Evolutionary conservation across 139 green algal species (phyloP).

Genomic region (Raphidocelis subcapitata): DNA sequence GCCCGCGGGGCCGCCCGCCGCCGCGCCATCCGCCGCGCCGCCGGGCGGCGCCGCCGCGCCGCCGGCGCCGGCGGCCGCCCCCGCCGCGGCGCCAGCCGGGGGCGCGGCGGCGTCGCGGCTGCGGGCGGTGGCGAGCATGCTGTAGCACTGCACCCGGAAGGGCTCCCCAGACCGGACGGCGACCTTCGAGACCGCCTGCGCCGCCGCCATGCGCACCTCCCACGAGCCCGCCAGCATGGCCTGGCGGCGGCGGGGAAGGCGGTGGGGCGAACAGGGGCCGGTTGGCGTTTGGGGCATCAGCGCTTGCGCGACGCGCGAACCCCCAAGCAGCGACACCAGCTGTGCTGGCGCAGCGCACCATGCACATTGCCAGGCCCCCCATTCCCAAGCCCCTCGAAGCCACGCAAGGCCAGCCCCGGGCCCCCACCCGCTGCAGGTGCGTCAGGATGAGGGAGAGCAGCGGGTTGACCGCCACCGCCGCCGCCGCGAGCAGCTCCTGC

Average conservation of each 20-base stretch:
- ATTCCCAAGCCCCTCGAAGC: too few species aligned
- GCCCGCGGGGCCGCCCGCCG: not conserved
- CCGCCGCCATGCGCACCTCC: conserved; percentile 38
- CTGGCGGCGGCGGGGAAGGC: too few species aligned
- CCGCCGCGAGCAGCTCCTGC: conserved; percentile 35
- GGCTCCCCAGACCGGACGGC: conserved; percentile 79
- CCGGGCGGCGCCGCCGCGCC: not conserved
- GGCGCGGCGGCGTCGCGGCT: too few species aligned
- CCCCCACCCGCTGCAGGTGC: conserved; percentile 46
- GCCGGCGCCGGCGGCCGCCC: conserved; percentile 1
- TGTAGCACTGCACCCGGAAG: conserved; percentile 83
- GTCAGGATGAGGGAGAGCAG: conserved; percentile 36
- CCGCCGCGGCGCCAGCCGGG: too few species aligned
- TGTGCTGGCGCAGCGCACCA: too few species aligned
- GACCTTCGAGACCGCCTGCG: conserved; percentile 59
- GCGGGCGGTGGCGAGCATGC: conserved; percentile 45
- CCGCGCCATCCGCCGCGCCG: not conserved
- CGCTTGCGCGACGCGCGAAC: too few species aligned
- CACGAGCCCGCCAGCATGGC: conserved; percentile 28
- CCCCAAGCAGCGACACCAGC: too few species aligned
- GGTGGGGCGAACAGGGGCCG: too few species aligned
- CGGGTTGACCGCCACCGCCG: conserved; percentile 32
- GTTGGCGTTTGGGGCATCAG: too few species aligned
- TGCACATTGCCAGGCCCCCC: too few species aligned
- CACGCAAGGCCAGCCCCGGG: not conserved